phyloP scores from a whole-genome alignment of 805 yeast species.

The Lachancea thermotolerans region DNA sequence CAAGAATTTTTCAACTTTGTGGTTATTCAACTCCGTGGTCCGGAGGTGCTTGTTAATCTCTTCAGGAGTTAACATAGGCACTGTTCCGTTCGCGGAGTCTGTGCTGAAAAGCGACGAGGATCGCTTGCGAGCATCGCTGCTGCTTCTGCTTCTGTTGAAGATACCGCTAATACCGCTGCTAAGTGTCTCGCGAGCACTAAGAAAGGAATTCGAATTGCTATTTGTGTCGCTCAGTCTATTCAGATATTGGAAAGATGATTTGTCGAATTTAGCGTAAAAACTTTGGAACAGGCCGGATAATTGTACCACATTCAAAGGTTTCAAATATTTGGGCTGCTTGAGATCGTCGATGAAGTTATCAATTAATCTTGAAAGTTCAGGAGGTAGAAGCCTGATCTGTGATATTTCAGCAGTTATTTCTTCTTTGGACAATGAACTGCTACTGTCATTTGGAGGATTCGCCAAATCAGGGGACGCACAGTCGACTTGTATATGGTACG shows the following conservation, averaged over 20 bases:
- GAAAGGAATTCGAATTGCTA: slow-evolving; percentile 9
- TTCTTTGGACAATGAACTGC: slow-evolving; percentile 12
- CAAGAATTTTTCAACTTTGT: slow-evolving; percentile 26
- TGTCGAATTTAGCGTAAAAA: slow-evolving; percentile 28
- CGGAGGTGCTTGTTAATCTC: slow-evolving; percentile 26
- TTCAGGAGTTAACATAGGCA: slow-evolving; percentile 26
- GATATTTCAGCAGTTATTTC: slow-evolving; percentile 21
- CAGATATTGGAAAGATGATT: slow-evolving; percentile 25
- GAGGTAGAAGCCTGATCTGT: slow-evolving; percentile 20
- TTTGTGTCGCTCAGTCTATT: not conserved
- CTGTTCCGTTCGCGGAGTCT: slow-evolving; percentile 21
- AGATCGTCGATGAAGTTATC: slow-evolving; percentile 28
- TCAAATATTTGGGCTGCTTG: slow-evolving; percentile 31
- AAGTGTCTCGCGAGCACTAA: slow-evolving; percentile 25
- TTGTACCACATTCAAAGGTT: slow-evolving; percentile 26
- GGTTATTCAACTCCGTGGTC: slow-evolving; percentile 21
- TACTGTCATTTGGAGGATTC: slow-evolving; percentile 5
- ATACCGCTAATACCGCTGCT: slow-evolving; percentile 33
- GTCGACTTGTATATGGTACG: slow-evolving; percentile 13
- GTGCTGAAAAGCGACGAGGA: slow-evolving; percentile 28
- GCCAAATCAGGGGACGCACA: slow-evolving; percentile 5
- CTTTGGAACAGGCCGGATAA: slow-evolving; percentile 27
- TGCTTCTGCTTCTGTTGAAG: slow-evolving; percentile 31
- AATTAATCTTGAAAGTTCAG: slow-evolving; percentile 21
- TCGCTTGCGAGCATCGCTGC: slow-evolving; percentile 20